These are phyloP conservation scores for Saturnispora hagleri DNA, from an alignment of 805 yeast genomes.

Conservation along the genomic window DNA sequence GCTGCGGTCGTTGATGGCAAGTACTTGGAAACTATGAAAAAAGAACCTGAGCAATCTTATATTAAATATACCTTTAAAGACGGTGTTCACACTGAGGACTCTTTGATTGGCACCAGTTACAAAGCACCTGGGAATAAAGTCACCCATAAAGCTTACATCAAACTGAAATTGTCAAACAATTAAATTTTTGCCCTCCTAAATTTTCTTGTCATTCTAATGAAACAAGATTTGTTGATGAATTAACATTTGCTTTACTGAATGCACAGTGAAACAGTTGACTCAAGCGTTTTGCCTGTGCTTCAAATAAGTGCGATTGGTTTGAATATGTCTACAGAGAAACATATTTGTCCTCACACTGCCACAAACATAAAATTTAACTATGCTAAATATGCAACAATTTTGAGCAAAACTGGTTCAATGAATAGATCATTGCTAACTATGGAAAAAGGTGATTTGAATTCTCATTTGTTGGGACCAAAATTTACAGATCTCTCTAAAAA, in stretches of 20 bases:
- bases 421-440: too few species aligned
- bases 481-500: too few species aligned
- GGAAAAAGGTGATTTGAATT: too few species aligned
- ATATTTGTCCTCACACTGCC: not conserved
- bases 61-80: slow-evolving; percentile 4
- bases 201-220: not conserved
- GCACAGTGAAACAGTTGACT: not conserved
- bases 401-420: too few species aligned
- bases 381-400: too few species aligned
- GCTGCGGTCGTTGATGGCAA: slow-evolving; percentile 28
- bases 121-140: slow-evolving; percentile 25
- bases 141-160: slow-evolving; percentile 25
- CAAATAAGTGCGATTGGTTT: not conserved
- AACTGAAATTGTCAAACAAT: slow-evolving; percentile 11
- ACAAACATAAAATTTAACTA: not conserved
- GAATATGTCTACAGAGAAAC: not conserved
- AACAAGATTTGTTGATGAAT: not conserved
- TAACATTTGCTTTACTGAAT: not conserved
- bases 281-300: not conserved
- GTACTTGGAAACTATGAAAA: slow-evolving; percentile 6
- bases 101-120: slow-evolving; percentile 27
- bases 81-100: slow-evolving; percentile 23
- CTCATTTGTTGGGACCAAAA: too few species aligned
- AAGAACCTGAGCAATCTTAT: slow-evolving; percentile 3
- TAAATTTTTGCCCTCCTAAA: not conserved